Percentiles rank a stretch among this genome's conserved stretches.
Conservation (phyloP, 1,284 basidiomycete genomes). For the Puccinia novopanici region DNA sequence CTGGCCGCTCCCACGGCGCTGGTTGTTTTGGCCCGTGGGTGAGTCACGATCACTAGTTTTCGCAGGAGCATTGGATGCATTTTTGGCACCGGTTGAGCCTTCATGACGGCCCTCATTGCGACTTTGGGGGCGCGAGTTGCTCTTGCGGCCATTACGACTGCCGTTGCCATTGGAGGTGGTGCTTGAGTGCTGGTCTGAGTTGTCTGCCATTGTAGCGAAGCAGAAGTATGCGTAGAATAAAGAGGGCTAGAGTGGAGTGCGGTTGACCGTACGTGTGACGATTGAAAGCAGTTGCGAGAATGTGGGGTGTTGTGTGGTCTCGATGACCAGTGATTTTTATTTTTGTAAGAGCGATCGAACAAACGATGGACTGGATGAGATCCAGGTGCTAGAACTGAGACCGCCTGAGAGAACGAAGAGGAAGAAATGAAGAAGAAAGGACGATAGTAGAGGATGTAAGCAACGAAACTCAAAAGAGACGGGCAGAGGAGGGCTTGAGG, state of each 20-base stretch:
- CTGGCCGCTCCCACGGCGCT: conserved; percentile 37
- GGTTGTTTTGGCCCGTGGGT: background rate
- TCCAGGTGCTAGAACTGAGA: conserved; percentile 24
- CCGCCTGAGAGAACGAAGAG: conserved; percentile 14
- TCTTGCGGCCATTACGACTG: conserved; percentile 35
- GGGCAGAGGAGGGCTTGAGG: conserved; percentile 11
- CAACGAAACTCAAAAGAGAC: conserved; percentile 8
- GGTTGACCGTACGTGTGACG: background rate
- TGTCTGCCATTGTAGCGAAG: conserved; percentile 11
- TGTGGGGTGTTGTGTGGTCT: background rate
- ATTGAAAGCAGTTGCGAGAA: conserved; percentile 20
- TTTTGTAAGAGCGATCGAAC: conserved; percentile 35
- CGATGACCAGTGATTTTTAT: conserved; percentile 34
- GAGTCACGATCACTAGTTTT: conserved; percentile 30
- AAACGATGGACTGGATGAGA: conserved; percentile 41
- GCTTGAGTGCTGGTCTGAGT: conserved; percentile 27
- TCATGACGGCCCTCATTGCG: conserved; percentile 39
- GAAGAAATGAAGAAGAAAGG: conserved; percentile 1
- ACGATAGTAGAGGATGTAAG: conserved; percentile 27
- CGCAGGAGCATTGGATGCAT: conserved; percentile 47
- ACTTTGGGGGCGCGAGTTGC: conserved; percentile 48
- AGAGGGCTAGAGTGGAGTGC: background rate
- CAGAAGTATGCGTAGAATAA: background rate
- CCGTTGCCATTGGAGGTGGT: conserved; percentile 23
- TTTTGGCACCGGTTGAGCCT: conserved; percentile 26